phyloP scores from a whole-genome alignment of 768 basidiomycete species.

The Lanmaoa pseudosensibilis region DNA sequence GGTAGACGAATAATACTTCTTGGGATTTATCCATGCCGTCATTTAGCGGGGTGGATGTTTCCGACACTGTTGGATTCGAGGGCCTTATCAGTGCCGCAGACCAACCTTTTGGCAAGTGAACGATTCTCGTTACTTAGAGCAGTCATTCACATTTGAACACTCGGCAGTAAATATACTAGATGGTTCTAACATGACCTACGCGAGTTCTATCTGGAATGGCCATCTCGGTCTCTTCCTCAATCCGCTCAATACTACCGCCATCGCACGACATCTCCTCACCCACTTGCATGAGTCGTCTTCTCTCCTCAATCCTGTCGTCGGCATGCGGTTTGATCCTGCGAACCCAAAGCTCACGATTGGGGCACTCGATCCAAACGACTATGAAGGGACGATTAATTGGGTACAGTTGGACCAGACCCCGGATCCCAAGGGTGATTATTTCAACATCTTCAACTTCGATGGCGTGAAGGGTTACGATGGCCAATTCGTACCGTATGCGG shows the following conservation, averaged over 20 bases:
- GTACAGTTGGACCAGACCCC: conserved; percentile 23
- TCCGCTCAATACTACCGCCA: conserved; percentile 18
- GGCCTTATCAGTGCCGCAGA: conserved; percentile 17
- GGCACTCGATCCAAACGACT: conserved; percentile 32
- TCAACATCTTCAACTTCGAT: conserved; percentile 27
- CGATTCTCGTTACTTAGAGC: neutral
- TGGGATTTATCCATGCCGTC: conserved; percentile 17
- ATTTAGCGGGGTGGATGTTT: conserved; percentile 18
- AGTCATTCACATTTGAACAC: neutral
- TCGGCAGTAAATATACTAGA: conserved; percentile 25
- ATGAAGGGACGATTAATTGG: conserved; percentile 34
- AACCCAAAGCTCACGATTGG: conserved; percentile 34
- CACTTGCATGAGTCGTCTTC: conserved; percentile 21
- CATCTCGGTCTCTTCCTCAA: conserved; percentile 27
- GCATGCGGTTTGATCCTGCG: conserved; percentile 29
- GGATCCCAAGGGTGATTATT: conserved; percentile 12
- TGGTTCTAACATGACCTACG: conserved; percentile 12
- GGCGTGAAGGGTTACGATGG: conserved; percentile 33
- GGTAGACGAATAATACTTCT: conserved; percentile 17
- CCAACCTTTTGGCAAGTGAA: conserved; percentile 17
- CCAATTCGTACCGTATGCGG: conserved; percentile 21
- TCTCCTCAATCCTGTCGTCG: conserved; percentile 33
- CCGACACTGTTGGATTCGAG: conserved; percentile 21
- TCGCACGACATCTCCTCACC: conserved; percentile 17
- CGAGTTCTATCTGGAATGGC: conserved; percentile 18